Evolutionary conservation across 768 basidiomycete genomes (phyloP).

Genomic region (Hypsizygus marmoreus): DNA sequence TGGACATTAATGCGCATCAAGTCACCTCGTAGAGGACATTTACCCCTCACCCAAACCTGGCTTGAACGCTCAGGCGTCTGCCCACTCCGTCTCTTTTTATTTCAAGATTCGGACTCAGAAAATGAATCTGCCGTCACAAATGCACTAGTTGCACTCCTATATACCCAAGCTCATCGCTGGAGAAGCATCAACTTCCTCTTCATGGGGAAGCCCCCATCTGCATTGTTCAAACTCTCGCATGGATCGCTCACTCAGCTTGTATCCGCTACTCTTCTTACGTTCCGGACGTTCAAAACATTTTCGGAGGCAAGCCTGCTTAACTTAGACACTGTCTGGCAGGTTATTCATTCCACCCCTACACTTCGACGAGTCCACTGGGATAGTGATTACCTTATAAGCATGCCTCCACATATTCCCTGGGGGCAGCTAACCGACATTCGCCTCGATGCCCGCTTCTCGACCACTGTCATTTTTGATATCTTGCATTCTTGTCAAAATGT

Average conservation of each 20-base stretch:
- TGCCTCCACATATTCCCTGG: slow-evolving; percentile 5
- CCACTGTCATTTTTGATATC: slow-evolving; percentile 6
- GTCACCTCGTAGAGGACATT: neutral
- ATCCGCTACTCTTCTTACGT: no score
- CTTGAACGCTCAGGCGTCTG: slow-evolving; percentile 2
- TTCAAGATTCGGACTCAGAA: neutral
- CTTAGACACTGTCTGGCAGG: slow-evolving; percentile 1
- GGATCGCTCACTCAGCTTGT: no score
- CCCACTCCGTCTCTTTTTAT: slow-evolving; percentile 7
- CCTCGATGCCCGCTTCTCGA: neutral
- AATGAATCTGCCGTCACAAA: neutral
- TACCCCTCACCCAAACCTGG: slow-evolving; percentile 8
- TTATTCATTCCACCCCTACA: neutral
- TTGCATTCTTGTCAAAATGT: slow-evolving; percentile 12
- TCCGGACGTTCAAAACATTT: no score
- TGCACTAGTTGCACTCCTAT: slow-evolving; percentile 10
- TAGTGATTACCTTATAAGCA: slow-evolving; percentile 5
- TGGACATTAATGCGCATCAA: slow-evolving; percentile 11
- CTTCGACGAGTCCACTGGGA: slow-evolving; percentile 7
- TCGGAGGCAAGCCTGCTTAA: no score
- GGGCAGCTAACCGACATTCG: slow-evolving; percentile 1
- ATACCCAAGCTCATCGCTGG: slow-evolving; percentile 8
- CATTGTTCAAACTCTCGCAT: no score
- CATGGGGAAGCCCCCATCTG: neutral
- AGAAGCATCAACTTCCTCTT: slow-evolving; percentile 10